Evolutionary conservation across 1,284 basidiomycete species (phyloP).

Genomic region (Pyrrhoderma noxium): DNA sequence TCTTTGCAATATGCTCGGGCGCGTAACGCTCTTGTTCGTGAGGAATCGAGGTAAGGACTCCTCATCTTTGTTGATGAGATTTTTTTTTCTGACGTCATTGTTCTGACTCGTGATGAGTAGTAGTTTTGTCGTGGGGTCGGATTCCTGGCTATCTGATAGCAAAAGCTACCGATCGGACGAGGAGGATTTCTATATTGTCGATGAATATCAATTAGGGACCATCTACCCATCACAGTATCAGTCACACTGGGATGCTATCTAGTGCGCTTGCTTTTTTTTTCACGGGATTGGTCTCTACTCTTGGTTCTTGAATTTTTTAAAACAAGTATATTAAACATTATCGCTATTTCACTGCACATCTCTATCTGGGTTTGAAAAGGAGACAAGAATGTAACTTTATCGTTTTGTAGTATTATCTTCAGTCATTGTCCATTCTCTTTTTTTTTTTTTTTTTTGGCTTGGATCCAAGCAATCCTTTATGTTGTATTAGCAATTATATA

Average conservation of each 20-base stretch:
- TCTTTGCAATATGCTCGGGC: constrained; percentile 4
- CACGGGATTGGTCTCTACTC: background rate
- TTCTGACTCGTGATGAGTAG: constrained; percentile 9
- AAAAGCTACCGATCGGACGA: background rate
- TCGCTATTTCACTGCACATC: background rate
- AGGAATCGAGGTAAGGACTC: constrained; percentile 17
- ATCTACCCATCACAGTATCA: constrained; percentile 8
- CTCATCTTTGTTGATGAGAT: too few species aligned
- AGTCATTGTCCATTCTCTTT: background rate
- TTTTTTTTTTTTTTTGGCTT: background rate
- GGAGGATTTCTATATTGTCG: constrained; percentile 1
- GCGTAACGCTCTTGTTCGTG: background rate
- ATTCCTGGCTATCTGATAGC: constrained; percentile 5
- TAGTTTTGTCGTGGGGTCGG: constrained; percentile 12
- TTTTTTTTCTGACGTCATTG: too few species aligned
- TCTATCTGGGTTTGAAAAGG: background rate
- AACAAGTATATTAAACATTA: background rate
- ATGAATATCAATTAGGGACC: constrained; percentile 12
- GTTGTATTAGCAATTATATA: background rate
- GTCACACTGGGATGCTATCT: constrained; percentile 15
- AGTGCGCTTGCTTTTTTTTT: background rate
- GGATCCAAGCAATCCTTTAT: background rate
- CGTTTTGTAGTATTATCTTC: background rate
- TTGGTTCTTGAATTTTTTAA: background rate
- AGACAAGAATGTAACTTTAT: background rate